These are phyloP conservation scores for Thalassiosira hispida DNA, from an alignment of 352 stramenopile genomes.

Conservation along the genomic window DNA sequence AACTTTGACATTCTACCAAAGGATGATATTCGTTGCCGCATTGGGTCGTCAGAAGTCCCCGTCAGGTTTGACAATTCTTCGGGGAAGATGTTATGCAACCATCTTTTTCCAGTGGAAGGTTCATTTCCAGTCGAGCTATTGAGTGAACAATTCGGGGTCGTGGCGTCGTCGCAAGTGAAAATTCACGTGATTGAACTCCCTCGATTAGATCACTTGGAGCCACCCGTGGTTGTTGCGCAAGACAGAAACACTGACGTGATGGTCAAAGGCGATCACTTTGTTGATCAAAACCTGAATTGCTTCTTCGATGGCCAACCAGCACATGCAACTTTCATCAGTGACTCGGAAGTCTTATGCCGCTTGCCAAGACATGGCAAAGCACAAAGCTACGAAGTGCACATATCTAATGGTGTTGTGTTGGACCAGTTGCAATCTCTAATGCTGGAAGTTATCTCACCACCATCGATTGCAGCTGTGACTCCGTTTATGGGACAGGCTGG, in stretches of 20 bases:
- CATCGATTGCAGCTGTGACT: conserved; percentile 39
- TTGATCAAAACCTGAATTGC: conserved; percentile 43
- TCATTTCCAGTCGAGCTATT: conserved; percentile 28
- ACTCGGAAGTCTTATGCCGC: conserved; percentile 39
- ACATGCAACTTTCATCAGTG: conserved; percentile 30
- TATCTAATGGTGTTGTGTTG: conserved; percentile 40
- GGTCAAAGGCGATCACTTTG: conserved; percentile 50
- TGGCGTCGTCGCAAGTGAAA: conserved; percentile 26
- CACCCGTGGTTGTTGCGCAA: conserved; percentile 16
- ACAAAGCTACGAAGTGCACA: conserved; percentile 36
- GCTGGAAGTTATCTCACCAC: conserved; percentile 30
- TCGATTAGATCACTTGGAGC: conserved; percentile 35
- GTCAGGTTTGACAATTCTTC: conserved; percentile 7
- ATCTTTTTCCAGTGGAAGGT: conserved; percentile 11
- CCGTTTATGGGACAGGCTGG: conserved; percentile 34
- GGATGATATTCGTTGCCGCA: conserved; percentile 20
- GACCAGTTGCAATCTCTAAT: conserved; percentile 10
- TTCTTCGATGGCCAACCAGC: conserved; percentile 30
- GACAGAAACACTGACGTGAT: conserved; percentile 29
- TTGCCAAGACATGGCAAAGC: conserved; percentile 11
- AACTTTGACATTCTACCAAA: conserved; percentile 35
- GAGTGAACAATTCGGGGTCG: conserved; percentile 26
- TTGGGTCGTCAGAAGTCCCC: conserved; percentile 22
- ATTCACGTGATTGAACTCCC: conserved; percentile 45
- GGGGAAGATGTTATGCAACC: conserved; percentile 13